Base-by-base conservation (phyloP, 106 monocot species). In the Dioscorea alata region DNA sequence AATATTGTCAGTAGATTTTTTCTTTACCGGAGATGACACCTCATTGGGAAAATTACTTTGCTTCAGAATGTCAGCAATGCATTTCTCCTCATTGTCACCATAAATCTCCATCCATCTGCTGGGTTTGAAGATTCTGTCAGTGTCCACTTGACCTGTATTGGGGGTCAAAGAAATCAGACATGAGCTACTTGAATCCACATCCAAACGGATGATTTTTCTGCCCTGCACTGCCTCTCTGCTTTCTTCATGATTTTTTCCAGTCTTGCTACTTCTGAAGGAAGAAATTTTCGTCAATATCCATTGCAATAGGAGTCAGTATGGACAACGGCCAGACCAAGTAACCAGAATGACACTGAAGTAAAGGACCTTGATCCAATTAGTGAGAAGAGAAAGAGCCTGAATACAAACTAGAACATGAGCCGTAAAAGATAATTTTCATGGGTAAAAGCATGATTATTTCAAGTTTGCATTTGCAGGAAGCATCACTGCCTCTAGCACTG, bases 31-130 rank as follows among this genome's bases (percentile, higher is more conserved):
- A 83, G 49, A 28, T 61, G 49, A 33, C 2, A 58, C 62, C 25
- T 85, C 88, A 79, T 68, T 33, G 67, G 78, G 72, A 54, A 90
- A 83, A 54, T 81, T 84, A 28, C 74, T 90, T 23, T 63, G 85
- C 9, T 51, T 83, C 63, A 28, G 42, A 42, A 69, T 79, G 28
- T 67, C 74, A 8, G 16, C 49, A 67, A 20, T 69, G 54, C 34
- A 66, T 62, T 67, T 71, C 13, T 16, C 64, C 67, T 70, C 79
- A 65, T 76, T 67, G 62, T 24, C 70, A 68, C 42, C 0, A 5
- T 42, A 42, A 42, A 42, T 42, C 42, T 42, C 42, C 42, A 42
- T 42, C 42, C 28, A 28, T 28, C 42, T 42, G 10, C 42, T 42
- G 10, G 42, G 6, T 42, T 34, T 42, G 42, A 42, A 10, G 5